Base-by-base conservation (phyloP, 805 yeast genomes). In the Ogataea chonburiensis region DNA sequence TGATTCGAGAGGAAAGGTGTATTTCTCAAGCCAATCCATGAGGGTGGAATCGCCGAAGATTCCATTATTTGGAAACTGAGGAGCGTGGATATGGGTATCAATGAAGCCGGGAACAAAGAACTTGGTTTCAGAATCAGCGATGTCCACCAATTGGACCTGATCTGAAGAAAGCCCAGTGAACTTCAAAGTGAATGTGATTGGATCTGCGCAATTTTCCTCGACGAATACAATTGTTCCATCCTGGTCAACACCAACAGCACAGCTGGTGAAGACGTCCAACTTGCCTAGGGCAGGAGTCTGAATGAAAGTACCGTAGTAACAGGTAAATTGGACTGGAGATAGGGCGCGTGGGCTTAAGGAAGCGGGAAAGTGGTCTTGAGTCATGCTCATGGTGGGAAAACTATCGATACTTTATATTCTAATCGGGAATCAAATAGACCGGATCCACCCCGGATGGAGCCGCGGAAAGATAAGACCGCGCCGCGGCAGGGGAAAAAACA, bases 1-100 rank as follows among this genome's bases (percentile, higher is more conserved):
- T 6, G 84, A 67, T 60, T 93, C 98, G 38, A 89, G 60, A 1
- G 96, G 95, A 67, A 89, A 93, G 0, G 98, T 93, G 58, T 87
- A 88, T 15, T 73, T 77, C 17, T 77, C 73, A 30, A 93, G 70
- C 98, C 98, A 93, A 46, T 91, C 95, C 38, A 93, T 65, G 27
- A 93, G 67, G 2, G 95, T 91, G 3, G 86, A 68, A 41, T 81
- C 81, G 17, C 95, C 89, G 44, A 94, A 91, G 17, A 93, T 77
- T 8, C 94, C 93, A 31, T 71, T 68, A 56, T 85, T 85, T 9
- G 93, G 93, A 51, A 75, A 85, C 58, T 85, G 94, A 3, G 94
- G 79, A 2, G 94, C 93, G 58, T 85, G 94, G 30, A 81, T 80
- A 56, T 85, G 94, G 1, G 93, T 82, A 50, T 86, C 94, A 5